Evolutionary conservation across 2,329 filamentous ascomycete species (phyloP).

Genomic region (Mollisiaceae sp.): DNA sequence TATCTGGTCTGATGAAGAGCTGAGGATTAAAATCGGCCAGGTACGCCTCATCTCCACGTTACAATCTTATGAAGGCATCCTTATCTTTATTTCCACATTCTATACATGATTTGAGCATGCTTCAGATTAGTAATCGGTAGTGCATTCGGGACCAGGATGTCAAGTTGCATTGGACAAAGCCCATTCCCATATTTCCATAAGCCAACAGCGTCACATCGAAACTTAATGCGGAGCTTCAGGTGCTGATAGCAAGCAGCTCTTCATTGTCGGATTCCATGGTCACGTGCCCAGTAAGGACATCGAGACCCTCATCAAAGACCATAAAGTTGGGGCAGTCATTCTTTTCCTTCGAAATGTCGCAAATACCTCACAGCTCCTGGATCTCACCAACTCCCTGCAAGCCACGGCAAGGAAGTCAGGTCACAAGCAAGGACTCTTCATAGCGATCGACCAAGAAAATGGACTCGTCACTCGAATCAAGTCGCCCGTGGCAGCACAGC

Average conservation of each 20-base stretch:
- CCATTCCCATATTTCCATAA: not conserved
- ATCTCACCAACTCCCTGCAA: constrained; percentile 46
- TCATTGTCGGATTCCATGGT: constrained; percentile 51
- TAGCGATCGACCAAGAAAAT: constrained; percentile 53
- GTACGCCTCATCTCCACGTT: constrained; percentile 26
- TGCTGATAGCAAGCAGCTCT: constrained; percentile 43
- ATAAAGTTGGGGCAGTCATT: constrained; percentile 49
- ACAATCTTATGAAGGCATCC: not conserved
- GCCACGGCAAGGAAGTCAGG: constrained; percentile 46
- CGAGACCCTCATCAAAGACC: constrained; percentile 48
- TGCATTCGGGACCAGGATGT: not conserved
- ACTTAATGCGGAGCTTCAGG: not conserved
- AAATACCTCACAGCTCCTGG: constrained; percentile 46
- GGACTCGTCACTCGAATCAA: constrained; percentile 50
- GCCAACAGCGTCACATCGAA: not conserved
- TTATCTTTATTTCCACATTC: not conserved
- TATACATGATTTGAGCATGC: not conserved
- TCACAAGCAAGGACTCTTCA: constrained; percentile 48
- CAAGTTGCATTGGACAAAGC: not conserved
- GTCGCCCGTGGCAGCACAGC: constrained; percentile 46
- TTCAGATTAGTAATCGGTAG: not conserved
- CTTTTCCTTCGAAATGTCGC: constrained; percentile 50
- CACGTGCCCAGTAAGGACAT: constrained; percentile 47
- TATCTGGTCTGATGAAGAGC: constrained; percentile 34
- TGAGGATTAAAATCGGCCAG: constrained; percentile 38